Percentiles rank a stretch among this genome's conserved stretches.
Conservation (phyloP, 1,139 yeast genomes). For the Suhomyces panamericanus region DNA sequence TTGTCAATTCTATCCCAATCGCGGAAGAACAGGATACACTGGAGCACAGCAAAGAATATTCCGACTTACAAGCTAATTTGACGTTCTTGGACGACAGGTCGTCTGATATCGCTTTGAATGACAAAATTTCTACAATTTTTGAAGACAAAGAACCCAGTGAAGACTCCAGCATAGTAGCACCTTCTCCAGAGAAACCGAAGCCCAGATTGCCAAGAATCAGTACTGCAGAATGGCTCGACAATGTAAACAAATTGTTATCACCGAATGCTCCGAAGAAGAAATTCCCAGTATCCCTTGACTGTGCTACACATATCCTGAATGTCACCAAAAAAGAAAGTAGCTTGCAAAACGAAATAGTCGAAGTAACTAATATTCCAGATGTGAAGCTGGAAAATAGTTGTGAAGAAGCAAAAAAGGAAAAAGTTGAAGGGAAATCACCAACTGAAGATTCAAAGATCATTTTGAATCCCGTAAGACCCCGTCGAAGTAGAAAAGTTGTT, state of each 20-base stretch:
- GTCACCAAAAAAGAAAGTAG: not conserved
- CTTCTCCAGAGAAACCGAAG: not conserved
- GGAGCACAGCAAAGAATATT: not conserved
- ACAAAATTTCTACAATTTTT: slow-evolving; percentile 15
- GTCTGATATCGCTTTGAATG: slow-evolving; percentile 5
- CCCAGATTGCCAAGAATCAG: not conserved
- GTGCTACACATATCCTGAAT: no score
- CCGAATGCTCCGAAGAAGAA: not conserved
- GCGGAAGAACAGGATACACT: not conserved
- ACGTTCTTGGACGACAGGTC: slow-evolving; percentile 13
- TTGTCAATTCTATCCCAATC: not conserved
- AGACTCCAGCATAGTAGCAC: not conserved
- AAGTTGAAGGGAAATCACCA: not conserved
- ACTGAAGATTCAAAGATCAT: not conserved
- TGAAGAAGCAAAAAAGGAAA: not conserved
- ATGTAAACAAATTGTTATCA: slow-evolving; percentile 5
- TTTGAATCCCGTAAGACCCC: not conserved
- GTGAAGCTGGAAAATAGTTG: not conserved
- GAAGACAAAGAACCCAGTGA: slow-evolving; percentile 13
- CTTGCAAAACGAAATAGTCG: not conserved
- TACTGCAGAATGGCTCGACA: slow-evolving; percentile 6
- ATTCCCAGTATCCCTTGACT: not conserved
- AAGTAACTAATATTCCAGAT: not conserved
- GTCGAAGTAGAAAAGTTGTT: slow-evolving; percentile 32
- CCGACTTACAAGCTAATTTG: slow-evolving; percentile 6